phyloP scores from a whole-genome alignment of 2,329 filamentous ascomycete species.

The Nemania diffusa region DNA sequence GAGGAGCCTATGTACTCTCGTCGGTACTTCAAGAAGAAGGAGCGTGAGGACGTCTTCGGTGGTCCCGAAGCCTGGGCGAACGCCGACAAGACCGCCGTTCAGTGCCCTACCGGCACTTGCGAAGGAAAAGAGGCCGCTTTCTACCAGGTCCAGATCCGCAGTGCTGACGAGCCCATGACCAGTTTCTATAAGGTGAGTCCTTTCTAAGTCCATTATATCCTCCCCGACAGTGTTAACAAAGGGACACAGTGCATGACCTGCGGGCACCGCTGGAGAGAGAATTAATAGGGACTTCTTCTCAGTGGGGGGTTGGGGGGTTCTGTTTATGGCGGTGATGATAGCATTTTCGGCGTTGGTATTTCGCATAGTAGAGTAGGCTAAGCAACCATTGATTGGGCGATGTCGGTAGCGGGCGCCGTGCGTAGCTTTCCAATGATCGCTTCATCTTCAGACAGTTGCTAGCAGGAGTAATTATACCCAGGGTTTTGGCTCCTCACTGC shows the following conservation, averaged over 20 bases:
- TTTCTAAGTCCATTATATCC: not conserved
- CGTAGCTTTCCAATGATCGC: conserved; percentile 5
- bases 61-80: conserved; percentile 91
- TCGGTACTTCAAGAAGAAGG: conserved; percentile 85
- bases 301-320: not conserved
- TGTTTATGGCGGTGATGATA: conserved; percentile 6
- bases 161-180: conserved; percentile 98
- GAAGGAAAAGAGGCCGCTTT: conserved; percentile 88
- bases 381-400: conserved; percentile 9
- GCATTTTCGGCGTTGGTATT: conserved; percentile 29
- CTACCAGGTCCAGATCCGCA: conserved; percentile 96
- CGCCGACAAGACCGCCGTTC: conserved; percentile 82
- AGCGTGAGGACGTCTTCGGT: conserved; percentile 89
- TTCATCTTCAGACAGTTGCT: conserved; percentile 15
- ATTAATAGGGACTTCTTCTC: conserved; percentile 52
- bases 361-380: conserved; percentile 19
- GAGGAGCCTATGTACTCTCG: conserved; percentile 82
- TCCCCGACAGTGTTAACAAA: conserved; percentile 36
- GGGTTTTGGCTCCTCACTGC: conserved; percentile 1
- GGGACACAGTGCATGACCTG: conserved; percentile 71
- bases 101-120: conserved; percentile 85
- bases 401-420: conserved; percentile 12
- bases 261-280: conserved; percentile 73
- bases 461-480: conserved; percentile 33
- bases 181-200: conserved; percentile 83